Evolutionary conservation across 331 rosid genomes (phyloP).

Genomic region (Quercus tomentella): DNA sequence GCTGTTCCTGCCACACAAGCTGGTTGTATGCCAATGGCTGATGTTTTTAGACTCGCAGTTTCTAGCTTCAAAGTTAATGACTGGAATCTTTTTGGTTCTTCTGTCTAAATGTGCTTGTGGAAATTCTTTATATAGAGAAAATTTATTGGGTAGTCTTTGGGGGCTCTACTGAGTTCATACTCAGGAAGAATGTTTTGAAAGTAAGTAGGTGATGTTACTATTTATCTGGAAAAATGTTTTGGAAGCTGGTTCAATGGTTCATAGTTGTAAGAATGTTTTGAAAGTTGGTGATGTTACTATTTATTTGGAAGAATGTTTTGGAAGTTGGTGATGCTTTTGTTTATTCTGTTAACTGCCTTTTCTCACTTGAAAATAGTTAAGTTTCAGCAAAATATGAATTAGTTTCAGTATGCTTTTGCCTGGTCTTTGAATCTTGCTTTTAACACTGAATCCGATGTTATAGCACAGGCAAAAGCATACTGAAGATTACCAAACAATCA

Average conservation of each 20-base stretch:
- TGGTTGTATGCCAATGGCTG: conserved; percentile 70
- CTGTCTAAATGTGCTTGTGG: conserved; percentile 10
- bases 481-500: no score
- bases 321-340: not conserved
- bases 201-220: not conserved
- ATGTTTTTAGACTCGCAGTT: conserved; percentile 61
- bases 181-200: not conserved
- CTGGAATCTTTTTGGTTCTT: conserved; percentile 62
- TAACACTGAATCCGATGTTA: no score
- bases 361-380: no score
- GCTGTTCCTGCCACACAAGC: conserved; percentile 69
- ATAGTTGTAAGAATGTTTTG: not conserved
- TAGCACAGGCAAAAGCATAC: no score
- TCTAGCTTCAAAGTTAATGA: conserved; percentile 70
- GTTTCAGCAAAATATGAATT: no score
- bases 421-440: no score
- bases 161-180: not conserved
- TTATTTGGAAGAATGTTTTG: not conserved
- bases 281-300: not conserved
- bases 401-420: no score
- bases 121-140: not conserved
- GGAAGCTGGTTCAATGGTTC: no score
- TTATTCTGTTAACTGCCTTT: not conserved
- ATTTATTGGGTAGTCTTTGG: not conserved
- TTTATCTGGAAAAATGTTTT: not conserved